Percentiles rank a stretch among this genome's conserved stretches.
Conservation (phyloP, 768 basidiomycete genomes). For the Rhizopogon roseolus region DNA sequence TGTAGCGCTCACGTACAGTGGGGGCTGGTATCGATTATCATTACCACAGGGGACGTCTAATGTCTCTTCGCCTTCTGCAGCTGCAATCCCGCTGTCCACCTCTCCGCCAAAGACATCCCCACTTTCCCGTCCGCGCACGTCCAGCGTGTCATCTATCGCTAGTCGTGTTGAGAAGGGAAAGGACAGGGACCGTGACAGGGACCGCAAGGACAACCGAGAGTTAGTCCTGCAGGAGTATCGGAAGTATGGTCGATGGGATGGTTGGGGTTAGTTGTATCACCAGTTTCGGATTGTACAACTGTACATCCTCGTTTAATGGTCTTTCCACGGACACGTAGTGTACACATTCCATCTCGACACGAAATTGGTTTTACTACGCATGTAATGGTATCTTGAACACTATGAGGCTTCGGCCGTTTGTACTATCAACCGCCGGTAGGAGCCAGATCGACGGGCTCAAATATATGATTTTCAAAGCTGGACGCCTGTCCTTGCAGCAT, state of each 20-base stretch:
- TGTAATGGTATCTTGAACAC: not conserved
- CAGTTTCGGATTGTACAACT: not conserved
- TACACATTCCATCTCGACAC: not conserved
- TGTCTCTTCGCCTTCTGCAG: conserved; percentile 9
- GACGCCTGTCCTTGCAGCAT: too few relatives aligned
- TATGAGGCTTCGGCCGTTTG: not conserved
- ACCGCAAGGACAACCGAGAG: conserved; percentile 54
- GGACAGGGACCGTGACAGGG: conserved; percentile 51
- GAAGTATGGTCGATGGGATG: conserved; percentile 86
- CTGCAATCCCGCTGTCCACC: conserved; percentile 16
- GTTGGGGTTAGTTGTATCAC: conserved; percentile 52
- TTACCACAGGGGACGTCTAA: conserved; percentile 38
- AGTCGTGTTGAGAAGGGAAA: conserved; percentile 49
- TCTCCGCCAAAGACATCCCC: conserved; percentile 43
- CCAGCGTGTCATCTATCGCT: conserved; percentile 50
- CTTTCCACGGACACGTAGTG: not conserved
- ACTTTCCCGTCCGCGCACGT: conserved; percentile 40
- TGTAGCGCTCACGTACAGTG: conserved; percentile 79
- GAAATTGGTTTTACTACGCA: not conserved
- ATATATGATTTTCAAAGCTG: too few relatives aligned
- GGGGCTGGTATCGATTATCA: conserved; percentile 88
- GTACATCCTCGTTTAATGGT: not conserved
- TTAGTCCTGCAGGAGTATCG: conserved; percentile 74
- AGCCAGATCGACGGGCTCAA: too few relatives aligned
- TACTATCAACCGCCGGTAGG: not conserved